phyloP scores from a whole-genome alignment of 1,284 basidiomycete species.

The Ganoderma multipileum region DNA sequence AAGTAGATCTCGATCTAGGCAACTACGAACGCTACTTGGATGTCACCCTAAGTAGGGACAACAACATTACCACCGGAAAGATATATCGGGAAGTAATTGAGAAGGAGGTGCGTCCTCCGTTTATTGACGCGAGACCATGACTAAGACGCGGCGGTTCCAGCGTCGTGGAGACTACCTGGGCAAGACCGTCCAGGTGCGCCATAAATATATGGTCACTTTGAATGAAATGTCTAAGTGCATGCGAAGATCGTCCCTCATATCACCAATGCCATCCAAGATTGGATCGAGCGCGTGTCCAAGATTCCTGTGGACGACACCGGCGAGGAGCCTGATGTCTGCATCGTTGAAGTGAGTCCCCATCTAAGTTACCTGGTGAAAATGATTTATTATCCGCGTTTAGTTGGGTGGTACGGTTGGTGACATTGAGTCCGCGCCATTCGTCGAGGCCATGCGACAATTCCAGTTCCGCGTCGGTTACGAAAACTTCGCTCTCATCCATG shows the following conservation, averaged over 20 bases:
- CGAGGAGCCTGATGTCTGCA: slow-evolving; percentile 95
- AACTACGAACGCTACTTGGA: slow-evolving; percentile 99
- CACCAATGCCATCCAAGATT: slow-evolving; percentile 98
- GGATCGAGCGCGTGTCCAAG: slow-evolving; percentile 95
- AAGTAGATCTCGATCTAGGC: slow-evolving; percentile 97
- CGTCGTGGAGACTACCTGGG: slow-evolving; percentile 97
- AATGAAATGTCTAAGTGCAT: not conserved
- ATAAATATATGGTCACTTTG: not conserved
- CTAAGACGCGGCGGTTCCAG: slow-evolving; percentile 48
- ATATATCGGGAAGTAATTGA: slow-evolving; percentile 98
- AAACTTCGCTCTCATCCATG: slow-evolving; percentile 98
- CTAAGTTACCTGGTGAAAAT: not conserved
- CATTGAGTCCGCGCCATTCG: slow-evolving; percentile 96
- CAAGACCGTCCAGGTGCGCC: slow-evolving; percentile 89
- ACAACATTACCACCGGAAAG: slow-evolving; percentile 99
- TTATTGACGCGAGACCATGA: not conserved
- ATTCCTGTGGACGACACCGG: slow-evolving; percentile 95
- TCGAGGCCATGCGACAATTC: slow-evolving; percentile 99
- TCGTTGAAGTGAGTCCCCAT: slow-evolving; percentile 79
- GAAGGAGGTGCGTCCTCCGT: slow-evolving; percentile 74
- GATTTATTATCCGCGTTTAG: slow-evolving; percentile 47
- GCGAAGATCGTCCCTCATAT: slow-evolving; percentile 94
- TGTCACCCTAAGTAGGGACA: slow-evolving; percentile 92
- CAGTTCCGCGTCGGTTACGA: slow-evolving; percentile 98
- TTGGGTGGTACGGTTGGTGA: slow-evolving; percentile 97